Evolutionary conservation across 257 asterid species (phyloP).

Genomic region (Paulownia fortunei): DNA sequence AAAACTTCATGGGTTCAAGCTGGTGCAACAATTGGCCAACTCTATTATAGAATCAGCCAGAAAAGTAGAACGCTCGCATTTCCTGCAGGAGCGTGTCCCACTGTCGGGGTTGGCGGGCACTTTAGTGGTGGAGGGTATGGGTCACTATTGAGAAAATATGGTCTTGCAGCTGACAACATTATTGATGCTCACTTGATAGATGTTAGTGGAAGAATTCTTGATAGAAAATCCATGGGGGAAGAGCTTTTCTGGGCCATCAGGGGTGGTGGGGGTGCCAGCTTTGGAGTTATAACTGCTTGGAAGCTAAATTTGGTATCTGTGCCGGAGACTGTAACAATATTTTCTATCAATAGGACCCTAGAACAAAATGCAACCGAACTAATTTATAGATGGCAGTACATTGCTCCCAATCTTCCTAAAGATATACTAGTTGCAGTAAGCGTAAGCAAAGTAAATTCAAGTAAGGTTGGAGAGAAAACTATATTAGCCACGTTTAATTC

Average conservation of each 20-base stretch:
- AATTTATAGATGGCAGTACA: constrained; percentile 33
- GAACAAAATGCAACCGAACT: constrained; percentile 32
- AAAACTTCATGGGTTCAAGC: constrained; percentile 36
- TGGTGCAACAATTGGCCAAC: constrained; percentile 26
- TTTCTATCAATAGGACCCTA: neutral
- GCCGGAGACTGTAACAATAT: constrained; percentile 31
- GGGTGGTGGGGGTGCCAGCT: constrained; percentile 37
- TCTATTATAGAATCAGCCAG: constrained; percentile 25
- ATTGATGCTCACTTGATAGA: constrained; percentile 34
- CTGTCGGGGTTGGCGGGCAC: constrained; percentile 41
- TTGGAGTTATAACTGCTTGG: constrained; percentile 35
- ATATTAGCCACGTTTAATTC: constrained; percentile 1
- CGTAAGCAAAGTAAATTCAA: neutral
- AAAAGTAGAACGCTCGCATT: constrained; percentile 19
- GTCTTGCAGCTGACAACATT: constrained; percentile 33
- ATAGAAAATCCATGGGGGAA: constrained; percentile 30
- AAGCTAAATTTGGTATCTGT: constrained; percentile 33
- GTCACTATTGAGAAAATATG: constrained; percentile 23
- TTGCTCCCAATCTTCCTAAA: neutral
- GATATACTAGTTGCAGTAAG: neutral
- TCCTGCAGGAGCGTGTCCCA: constrained; percentile 10
- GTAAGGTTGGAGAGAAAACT: neutral
- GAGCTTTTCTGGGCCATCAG: constrained; percentile 37
- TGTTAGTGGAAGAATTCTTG: constrained; percentile 23
- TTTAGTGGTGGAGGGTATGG: constrained; percentile 38